Evolutionary conservation across 2,329 filamentous ascomycete genomes (phyloP).

Genomic region (Colletotrichum cereale): DNA sequence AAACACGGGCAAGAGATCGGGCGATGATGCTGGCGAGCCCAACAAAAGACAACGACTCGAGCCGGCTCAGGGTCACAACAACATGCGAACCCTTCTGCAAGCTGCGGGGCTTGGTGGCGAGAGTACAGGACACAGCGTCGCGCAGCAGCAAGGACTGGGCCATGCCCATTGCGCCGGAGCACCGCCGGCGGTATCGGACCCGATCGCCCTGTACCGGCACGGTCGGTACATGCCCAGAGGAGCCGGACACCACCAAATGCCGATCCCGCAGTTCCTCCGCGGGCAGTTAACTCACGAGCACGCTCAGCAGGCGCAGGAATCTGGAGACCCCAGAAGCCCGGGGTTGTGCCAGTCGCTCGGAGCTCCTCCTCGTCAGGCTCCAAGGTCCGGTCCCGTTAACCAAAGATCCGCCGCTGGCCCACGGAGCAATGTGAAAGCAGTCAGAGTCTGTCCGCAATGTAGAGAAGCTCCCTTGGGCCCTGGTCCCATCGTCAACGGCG

Average conservation of each 20-base stretch:
- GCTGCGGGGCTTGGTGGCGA: too few species aligned
- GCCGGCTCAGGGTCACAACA: neutral
- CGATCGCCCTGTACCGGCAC: neutral
- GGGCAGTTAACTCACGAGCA: neutral
- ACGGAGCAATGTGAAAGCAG: neutral
- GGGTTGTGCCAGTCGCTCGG: neutral
- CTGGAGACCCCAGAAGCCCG: too few species aligned
- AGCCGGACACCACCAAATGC: neutral
- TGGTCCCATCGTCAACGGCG: slow-evolving; percentile 1
- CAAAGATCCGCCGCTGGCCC: neutral
- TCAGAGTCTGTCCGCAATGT: slow-evolving; percentile 18
- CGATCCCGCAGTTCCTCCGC: neutral
- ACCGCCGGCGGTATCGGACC: neutral
- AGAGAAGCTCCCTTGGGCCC: neutral
- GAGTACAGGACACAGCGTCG: too few species aligned
- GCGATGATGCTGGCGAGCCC: neutral
- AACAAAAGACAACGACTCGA: neutral
- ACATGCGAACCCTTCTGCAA: neutral
- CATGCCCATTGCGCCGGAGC: neutral
- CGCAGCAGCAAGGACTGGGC: neutral
- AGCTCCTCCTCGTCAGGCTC: neutral
- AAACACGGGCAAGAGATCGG: neutral
- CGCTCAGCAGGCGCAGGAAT: neutral
- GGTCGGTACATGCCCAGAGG: neutral
- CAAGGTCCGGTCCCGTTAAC: neutral